phyloP scores from a whole-genome alignment of 1,284 basidiomycete species.

The Leccinum solheimii region DNA sequence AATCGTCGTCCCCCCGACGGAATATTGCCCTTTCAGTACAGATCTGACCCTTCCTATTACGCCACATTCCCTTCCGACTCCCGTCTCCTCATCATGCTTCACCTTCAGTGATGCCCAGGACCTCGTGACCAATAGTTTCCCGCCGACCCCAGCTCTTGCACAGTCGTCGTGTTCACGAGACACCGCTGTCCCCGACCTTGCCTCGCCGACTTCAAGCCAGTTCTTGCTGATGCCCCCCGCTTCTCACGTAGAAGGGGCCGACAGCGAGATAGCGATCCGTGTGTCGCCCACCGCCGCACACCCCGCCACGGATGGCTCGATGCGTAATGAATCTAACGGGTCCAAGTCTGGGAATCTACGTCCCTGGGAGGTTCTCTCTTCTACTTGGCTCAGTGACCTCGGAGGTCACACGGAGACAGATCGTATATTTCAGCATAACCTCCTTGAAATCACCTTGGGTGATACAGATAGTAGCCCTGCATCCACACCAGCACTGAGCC shows the following conservation, averaged over 20 bases:
- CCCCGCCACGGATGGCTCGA: conserved; percentile 4
- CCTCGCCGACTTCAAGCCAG: conserved; percentile 37
- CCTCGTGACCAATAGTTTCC: conserved; percentile 5
- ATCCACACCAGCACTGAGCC: conserved; percentile 31
- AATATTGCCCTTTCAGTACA: conserved; percentile 37
- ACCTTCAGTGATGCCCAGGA: conserved; percentile 24
- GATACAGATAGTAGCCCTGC: conserved; percentile 25
- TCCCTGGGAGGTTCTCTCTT: conserved; percentile 22
- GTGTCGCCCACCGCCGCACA: conserved; percentile 16
- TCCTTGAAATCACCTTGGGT: conserved; percentile 13
- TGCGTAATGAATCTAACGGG: conserved; percentile 9
- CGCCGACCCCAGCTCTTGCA: conserved; percentile 12
- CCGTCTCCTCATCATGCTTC: conserved; percentile 32
- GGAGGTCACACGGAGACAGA: conserved; percentile 36
- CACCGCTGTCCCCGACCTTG: conserved; percentile 16
- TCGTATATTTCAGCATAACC: conserved; percentile 31
- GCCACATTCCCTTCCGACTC: conserved; percentile 29
- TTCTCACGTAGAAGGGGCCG: conserved; percentile 13
- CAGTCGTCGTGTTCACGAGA: conserved; percentile 8
- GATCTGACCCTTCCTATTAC: conserved; percentile 35
- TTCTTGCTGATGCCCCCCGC: conserved; percentile 32
- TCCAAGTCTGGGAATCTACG: conserved; percentile 19
- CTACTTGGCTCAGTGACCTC: conserved; percentile 37
- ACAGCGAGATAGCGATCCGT: conserved; percentile 9
- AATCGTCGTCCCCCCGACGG: conserved; percentile 37